phyloP scores from a whole-genome alignment of 805 yeast species.

The Candida insectalens region DNA sequence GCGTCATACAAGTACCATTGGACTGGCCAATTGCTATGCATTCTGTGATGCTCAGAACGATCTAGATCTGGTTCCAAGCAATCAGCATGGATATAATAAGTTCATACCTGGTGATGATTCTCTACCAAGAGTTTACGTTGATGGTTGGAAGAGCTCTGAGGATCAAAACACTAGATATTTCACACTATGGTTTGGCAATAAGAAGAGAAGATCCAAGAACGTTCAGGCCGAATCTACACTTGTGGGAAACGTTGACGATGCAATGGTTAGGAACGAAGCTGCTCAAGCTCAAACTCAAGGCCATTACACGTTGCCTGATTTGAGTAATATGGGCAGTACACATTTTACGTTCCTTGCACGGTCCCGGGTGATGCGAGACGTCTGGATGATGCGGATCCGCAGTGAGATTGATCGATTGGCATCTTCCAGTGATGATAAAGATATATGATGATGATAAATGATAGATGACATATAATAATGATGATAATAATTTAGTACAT shows the following conservation, averaged over 20 bases:
- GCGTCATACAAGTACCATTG: slow-evolving; percentile 45
- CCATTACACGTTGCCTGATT: slow-evolving; percentile 58
- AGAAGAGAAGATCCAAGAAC: slow-evolving; percentile 32
- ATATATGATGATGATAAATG: neutral
- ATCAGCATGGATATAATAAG: slow-evolving; percentile 27
- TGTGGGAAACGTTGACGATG: neutral
- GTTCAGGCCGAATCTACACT: slow-evolving; percentile 3
- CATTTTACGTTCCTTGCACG: slow-evolving; percentile 65
- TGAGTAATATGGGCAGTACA: neutral
- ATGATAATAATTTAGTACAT: neutral
- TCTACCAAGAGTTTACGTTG: slow-evolving; percentile 64
- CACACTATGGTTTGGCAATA: slow-evolving; percentile 75
- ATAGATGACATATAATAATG: neutral
- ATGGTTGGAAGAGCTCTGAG: slow-evolving; percentile 81
- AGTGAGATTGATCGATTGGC: slow-evolving; percentile 29
- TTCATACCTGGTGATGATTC: slow-evolving; percentile 44
- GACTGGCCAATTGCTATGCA: slow-evolving; percentile 60
- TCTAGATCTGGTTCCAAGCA: slow-evolving; percentile 40
- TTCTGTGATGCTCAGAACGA: slow-evolving; percentile 61
- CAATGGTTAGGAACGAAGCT: neutral
- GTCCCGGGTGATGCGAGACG: slow-evolving; percentile 72
- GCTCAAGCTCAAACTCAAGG: slow-evolving; percentile 20
- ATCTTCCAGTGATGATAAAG: neutral
- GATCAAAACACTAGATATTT: slow-evolving; percentile 69
- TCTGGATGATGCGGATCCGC: slow-evolving; percentile 55